phyloP scores from a whole-genome alignment of 371 early-diverging fungal genomes.

The Nematocida sp. region DNA sequence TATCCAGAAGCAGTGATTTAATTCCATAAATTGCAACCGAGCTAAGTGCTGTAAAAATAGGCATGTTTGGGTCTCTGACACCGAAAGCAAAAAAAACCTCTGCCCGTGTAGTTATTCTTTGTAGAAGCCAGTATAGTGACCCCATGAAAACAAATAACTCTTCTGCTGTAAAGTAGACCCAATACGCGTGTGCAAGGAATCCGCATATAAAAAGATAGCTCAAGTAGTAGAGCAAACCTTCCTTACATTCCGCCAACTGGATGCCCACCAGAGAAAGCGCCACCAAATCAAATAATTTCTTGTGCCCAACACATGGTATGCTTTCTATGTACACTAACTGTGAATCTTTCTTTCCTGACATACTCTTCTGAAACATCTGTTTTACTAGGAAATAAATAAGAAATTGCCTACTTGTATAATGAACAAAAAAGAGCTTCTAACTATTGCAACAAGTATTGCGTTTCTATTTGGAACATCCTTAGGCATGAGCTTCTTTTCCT shows the following conservation, averaged over 20 bases:
- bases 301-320: not conserved
- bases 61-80: not conserved
- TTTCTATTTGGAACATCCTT: conserved; percentile 59
- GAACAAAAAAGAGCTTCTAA: not conserved
- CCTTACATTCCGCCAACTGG: not conserved
- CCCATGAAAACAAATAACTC: not conserved
- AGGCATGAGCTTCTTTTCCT: conserved; percentile 66
- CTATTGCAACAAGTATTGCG: not conserved
- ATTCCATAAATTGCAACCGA: conserved; percentile 2
- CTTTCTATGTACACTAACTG: not conserved
- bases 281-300: conserved; percentile 5
- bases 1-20: not conserved
- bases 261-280: not conserved
- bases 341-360: not conserved
- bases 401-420: not conserved
- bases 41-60: not conserved
- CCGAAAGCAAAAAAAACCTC: conserved; percentile 1
- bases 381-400: conserved; percentile 20
- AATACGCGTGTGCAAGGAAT: not conserved
- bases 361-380: conserved; percentile 43
- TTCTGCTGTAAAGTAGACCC: too few relatives aligned
- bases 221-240: not conserved
- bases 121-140: not conserved
- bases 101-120: not conserved
- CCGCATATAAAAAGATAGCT: not conserved